A percentile compares a stretch with the other conserved stretches of the same genome.
phyloP scores from a whole-genome alignment of 352 stramenopile species.

The Pilasporangium apinafurcum region DNA sequence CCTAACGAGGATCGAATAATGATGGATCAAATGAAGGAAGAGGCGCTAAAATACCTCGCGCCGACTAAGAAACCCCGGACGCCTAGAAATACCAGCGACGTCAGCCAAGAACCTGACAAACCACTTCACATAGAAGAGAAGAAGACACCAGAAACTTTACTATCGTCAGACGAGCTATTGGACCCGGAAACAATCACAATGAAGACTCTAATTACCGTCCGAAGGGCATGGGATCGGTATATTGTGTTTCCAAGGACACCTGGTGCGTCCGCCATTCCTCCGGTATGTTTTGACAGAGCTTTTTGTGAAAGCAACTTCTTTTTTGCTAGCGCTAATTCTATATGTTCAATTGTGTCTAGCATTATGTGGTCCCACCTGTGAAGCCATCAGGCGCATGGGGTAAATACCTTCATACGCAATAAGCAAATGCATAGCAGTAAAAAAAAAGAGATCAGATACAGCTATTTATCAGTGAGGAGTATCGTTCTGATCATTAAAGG shows the following conservation, averaged over 20 bases:
- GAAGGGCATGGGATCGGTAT: slow-evolving; percentile 17
- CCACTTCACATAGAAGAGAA: not conserved
- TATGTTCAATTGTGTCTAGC: not conserved
- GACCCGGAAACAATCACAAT: slow-evolving; percentile 26
- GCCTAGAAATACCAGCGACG: not conserved
- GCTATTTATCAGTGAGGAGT: no score
- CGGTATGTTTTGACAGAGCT: slow-evolving; percentile 8
- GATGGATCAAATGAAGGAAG: not conserved
- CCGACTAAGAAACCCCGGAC: not conserved
- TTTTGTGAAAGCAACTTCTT: not conserved
- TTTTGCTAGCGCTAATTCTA: not conserved
- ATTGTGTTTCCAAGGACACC: slow-evolving; percentile 7
- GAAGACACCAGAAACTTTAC: not conserved
- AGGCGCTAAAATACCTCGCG: slow-evolving; percentile 1
- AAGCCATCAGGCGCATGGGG: slow-evolving; percentile 3
- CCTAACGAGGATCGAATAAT: not conserved
- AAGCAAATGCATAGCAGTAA: no score
- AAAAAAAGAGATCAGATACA: no score
- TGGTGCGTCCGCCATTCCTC: slow-evolving; percentile 22
- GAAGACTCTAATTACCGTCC: slow-evolving; percentile 16
- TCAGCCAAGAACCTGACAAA: no score
- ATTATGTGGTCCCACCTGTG: slow-evolving; percentile 5
- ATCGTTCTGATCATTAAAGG: no score
- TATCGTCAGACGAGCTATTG: slow-evolving; percentile 1
- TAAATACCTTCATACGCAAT: no score